Conservation (phyloP, 805 yeast genomes). For the Lipomyces sp. region DNA sequence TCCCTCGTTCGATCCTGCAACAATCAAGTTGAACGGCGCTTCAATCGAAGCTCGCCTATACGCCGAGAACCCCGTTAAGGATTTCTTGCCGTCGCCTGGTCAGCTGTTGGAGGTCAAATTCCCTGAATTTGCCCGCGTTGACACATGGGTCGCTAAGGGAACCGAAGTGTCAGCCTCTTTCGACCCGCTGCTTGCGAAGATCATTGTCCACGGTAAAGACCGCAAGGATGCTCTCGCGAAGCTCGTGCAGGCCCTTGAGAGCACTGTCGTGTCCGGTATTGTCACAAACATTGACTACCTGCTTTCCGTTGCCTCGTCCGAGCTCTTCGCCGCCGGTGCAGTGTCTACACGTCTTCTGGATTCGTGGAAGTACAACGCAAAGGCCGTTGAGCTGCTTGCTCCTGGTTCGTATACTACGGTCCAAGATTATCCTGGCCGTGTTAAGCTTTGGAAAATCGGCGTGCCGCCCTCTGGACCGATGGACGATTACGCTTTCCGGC, state of each 20-base stretch:
- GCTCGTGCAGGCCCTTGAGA: slow-evolving; percentile 74
- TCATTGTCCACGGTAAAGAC: slow-evolving; percentile 89
- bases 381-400: slow-evolving; percentile 75
- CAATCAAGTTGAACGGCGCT: slow-evolving; percentile 69
- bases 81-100: slow-evolving; percentile 95
- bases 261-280: slow-evolving; percentile 86
- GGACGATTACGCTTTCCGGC: slow-evolving; percentile 87
- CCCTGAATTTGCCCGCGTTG: slow-evolving; percentile 91
- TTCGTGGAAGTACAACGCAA: slow-evolving; percentile 64
- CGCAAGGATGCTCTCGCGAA: slow-evolving; percentile 79
- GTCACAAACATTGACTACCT: slow-evolving; percentile 86
- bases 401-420: slow-evolving; percentile 97
- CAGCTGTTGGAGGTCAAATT: slow-evolving; percentile 79
- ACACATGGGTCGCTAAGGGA: slow-evolving; percentile 91
- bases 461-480: slow-evolving; percentile 99
- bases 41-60: slow-evolving; percentile 95
- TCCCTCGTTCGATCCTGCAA: slow-evolving; percentile 62
- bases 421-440: slow-evolving; percentile 93
- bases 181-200: slow-evolving; percentile 91
- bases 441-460: slow-evolving; percentile 82
- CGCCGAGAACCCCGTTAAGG: slow-evolving; percentile 96
- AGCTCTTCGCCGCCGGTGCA: slow-evolving; percentile 77
- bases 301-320: slow-evolving; percentile 76
- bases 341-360: slow-evolving; percentile 88
- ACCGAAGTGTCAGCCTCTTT: slow-evolving; percentile 86